phyloP scores from a whole-genome alignment of 257 asterid genomes.

The Fraxinus anomala region DNA sequence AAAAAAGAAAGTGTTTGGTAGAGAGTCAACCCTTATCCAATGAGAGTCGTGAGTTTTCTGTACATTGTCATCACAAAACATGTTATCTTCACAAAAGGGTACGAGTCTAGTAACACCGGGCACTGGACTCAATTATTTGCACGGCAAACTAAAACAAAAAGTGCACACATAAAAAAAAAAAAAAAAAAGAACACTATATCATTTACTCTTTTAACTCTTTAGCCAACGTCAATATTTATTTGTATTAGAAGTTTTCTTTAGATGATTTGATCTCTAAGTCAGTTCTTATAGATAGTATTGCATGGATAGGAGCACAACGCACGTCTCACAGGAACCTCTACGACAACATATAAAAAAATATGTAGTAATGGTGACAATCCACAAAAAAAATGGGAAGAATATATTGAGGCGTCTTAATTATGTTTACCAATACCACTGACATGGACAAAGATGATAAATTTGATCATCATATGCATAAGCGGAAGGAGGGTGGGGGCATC shows the following conservation, averaged over 20 bases:
- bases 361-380: neutral
- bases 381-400: neutral
- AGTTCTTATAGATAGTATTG: too few species aligned
- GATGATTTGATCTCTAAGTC: neutral
- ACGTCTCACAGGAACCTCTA: neutral
- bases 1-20: too few species aligned
- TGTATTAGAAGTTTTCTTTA: neutral
- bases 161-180: too few species aligned
- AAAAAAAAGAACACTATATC: too few species aligned
- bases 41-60: too few species aligned
- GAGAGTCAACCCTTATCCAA: too few species aligned
- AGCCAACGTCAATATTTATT: too few species aligned
- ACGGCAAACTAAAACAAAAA: neutral
- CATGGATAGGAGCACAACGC: neutral
- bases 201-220: neutral
- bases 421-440: neutral
- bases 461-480: neutral
- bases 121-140: neutral
- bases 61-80: too few species aligned
- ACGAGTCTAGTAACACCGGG: too few species aligned
- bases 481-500: too few species aligned
- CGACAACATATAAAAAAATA: neutral
- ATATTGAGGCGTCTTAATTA: neutral
- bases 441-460: neutral
- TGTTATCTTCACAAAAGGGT: too few species aligned